Evolutionary conservation across 2,329 filamentous ascomycete genomes (phyloP), one percentile per base, ranked within the genome.

Genomic region (Sporothrix curviconia): DNA sequence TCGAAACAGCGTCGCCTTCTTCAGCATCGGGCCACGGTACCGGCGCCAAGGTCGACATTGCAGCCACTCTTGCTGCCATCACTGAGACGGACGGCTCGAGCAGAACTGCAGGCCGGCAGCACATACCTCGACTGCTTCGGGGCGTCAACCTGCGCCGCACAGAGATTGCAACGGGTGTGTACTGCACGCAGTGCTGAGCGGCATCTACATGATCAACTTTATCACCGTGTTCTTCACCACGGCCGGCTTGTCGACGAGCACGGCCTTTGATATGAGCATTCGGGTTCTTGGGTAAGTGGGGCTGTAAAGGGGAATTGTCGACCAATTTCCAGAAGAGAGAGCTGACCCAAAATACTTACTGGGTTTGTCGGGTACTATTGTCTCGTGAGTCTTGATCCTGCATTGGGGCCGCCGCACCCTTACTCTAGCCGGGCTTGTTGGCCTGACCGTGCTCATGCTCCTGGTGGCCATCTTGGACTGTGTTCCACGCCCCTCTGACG

Each of bases 161-260:
- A 0, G 78, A 81, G 65, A 81, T 82, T 39, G 74, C 78, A 5
- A 73, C 75, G 83, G n/a, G 84, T 67, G 81, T 84, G 6, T 87
- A 84, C 73, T 78, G 80, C 3, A 83, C 83, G 3, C 84, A 87
- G 64, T 85, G 19, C 71, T 86, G 2, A 81, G 78, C 53, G 83
- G 84, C 24, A 82, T 83, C 61, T 82, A 83, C 14, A 79, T 87
- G 61, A 82, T 84, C 49, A 80, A 81, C 57, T 87, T 85, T 61
- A 83, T 80, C 1, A 85, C 81, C 2, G 83, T 83, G 64, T 79
- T 56, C 24, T 59, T 57, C 36, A 32, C 54, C 17, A 47, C 57
- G 64, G 81, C 81, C 3, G 82, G 82, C 1, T 67, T 85, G 28
- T 63, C 69, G 19, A 7, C 17, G 0, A 70, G 75, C 1, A 68